Evolutionary conservation across 2,329 filamentous ascomycete genomes (phyloP), one percentile per base, ranked within the genome.

Genomic region (Penicillium sp.): DNA sequence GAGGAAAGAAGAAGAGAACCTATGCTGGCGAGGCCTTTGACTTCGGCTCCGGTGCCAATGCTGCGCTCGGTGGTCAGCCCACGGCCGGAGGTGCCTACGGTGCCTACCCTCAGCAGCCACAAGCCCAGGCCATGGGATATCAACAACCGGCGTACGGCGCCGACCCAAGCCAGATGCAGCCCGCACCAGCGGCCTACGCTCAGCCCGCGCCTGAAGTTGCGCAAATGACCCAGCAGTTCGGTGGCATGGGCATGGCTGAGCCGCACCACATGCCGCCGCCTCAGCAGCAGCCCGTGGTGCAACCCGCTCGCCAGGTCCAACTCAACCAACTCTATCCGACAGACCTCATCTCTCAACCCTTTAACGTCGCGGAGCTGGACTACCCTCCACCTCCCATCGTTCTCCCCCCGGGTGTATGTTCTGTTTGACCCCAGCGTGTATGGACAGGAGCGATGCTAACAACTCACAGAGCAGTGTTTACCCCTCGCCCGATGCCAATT

Each of bases 11-110:
- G 84, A 96, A 95, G 83, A 84, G 91, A 79, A 87, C 89, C 52
- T 97, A 97, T 78, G 94, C 94, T 49, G 90, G 90, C 52, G 89
- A 95, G 73, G 93, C 93, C 42, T 99, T 95, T 74, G 93, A 95
- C 54, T 94, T 97, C 65, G 90, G 89, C 46, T 82, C 84, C 46
- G 94, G 93, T 65, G 89, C 89, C 68, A 97, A 97, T 81, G 85
- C 88, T 52, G 82, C 78, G 46, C 72, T 81, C 59, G 70, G 77
- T 61, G 71, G 73, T 57, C 73, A 76, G 69, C 67, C 72, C 60
- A 66, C 73, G 48, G 83, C 78, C 33, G 83, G 81, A 51, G 71
- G 85, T 75, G 73, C 80, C 74, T 89, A 86, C 65, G 83, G 83
- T 58, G 80, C 76, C 26, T 89, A 87, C 69, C 76, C 81, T 26